A percentile compares a stretch with the other conserved stretches of the same genome.
Evolutionary conservation across 2,329 filamentous ascomycete species (phyloP).

Genomic region (Trichoderma pleuroti): DNA sequence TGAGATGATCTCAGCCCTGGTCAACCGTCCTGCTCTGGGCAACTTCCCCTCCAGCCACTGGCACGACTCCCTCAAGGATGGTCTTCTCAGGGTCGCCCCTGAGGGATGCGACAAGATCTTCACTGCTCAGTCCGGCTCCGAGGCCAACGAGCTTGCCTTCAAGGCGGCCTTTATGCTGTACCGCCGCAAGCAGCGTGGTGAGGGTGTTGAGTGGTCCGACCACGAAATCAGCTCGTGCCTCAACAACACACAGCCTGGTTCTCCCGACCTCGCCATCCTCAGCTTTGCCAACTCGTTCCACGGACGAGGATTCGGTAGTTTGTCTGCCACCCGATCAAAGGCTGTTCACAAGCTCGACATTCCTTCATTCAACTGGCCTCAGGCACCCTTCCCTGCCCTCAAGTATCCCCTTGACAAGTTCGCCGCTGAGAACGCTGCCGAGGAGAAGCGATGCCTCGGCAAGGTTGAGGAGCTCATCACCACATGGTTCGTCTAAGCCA

Average conservation of each 20-base stretch:
- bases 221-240: conserved; percentile 67
- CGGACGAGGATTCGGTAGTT: conserved; percentile 72
- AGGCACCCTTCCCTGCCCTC: conserved; percentile 72
- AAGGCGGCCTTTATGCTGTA: conserved; percentile 85
- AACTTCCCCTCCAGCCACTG: conserved; percentile 78
- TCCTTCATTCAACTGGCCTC: conserved; percentile 83
- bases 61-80: conserved; percentile 66
- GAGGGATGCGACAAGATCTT: conserved; percentile 76
- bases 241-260: conserved; percentile 69
- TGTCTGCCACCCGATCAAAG: conserved; percentile 78
- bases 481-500: conserved; percentile 37
- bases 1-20: conserved; percentile 69
- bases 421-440: conserved; percentile 63
- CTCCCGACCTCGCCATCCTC: conserved; percentile 71
- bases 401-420: conserved; percentile 74
- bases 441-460: conserved; percentile 69
- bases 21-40: conserved; percentile 75
- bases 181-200: conserved; percentile 66
- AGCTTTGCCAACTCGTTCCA: conserved; percentile 78
- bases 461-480: conserved; percentile 70
- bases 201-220: conserved; percentile 64
- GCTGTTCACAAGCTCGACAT: conserved; percentile 85
- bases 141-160: conserved; percentile 82
- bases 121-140: conserved; percentile 73
- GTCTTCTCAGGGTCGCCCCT: conserved; percentile 69